These are phyloP conservation scores for Microdochium trichocladiopsis DNA, from an alignment of 2,329 filamentous ascomycete genomes.

Conservation along the genomic window DNA sequence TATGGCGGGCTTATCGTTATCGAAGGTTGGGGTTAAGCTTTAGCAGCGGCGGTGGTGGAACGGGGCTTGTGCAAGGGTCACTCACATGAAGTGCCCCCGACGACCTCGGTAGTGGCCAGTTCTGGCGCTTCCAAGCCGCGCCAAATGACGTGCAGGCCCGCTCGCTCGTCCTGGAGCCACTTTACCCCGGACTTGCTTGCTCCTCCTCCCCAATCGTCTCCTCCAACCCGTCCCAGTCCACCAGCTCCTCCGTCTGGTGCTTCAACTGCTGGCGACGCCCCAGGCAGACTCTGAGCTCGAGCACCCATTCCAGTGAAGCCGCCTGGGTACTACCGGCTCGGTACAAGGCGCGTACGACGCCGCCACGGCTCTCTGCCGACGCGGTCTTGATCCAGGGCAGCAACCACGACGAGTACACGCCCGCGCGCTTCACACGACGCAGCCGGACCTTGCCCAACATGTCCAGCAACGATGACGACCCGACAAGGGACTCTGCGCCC, in stretches of 20 bases:
- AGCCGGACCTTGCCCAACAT: slow-evolving; percentile 1
- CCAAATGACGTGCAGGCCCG: slow-evolving; percentile 1
- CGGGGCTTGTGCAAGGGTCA: not conserved
- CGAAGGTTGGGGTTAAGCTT: not conserved
- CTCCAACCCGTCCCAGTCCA: not conserved
- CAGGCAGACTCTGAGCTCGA: too few species aligned
- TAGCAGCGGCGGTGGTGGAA: not conserved
- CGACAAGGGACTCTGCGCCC: slow-evolving; percentile 51
- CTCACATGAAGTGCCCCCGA: not conserved
- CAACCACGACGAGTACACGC: not conserved
- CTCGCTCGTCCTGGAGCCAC: not conserved
- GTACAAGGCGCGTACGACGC: too few species aligned
- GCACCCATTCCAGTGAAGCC: too few species aligned
- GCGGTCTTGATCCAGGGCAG: too few species aligned
- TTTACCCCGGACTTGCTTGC: not conserved
- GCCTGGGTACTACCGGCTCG: too few species aligned
- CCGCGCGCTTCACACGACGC: not conserved
- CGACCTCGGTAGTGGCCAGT: not conserved
- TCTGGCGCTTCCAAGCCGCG: not conserved
- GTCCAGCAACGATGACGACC: slow-evolving; percentile 22
- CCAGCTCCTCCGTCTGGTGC: too few species aligned
- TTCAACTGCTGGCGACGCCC: too few species aligned
- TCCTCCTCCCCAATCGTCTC: not conserved
- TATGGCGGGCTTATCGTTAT: not conserved
- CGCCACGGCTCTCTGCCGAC: too few species aligned